phyloP scores from a whole-genome alignment of 306 rosid species.

The Abrus pulchellus region DNA sequence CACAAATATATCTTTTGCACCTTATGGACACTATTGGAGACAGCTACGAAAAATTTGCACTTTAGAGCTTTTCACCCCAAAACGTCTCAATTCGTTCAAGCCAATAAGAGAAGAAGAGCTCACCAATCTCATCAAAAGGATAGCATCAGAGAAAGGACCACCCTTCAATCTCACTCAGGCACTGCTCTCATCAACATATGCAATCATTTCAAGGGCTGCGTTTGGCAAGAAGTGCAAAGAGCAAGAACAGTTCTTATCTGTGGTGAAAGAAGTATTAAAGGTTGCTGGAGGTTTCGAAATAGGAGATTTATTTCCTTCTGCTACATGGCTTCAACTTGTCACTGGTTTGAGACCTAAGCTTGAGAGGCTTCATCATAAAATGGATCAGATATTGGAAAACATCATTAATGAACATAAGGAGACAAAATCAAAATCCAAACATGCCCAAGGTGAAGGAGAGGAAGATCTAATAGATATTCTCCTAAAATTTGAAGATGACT shows the following conservation, averaged over 20 bases:
- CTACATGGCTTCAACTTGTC: slow-evolving; percentile 42
- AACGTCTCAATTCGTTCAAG: slow-evolving; percentile 41
- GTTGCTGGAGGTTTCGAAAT: slow-evolving; percentile 43
- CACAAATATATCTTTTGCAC: slow-evolving; percentile 25
- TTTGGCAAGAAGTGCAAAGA: slow-evolving; percentile 45
- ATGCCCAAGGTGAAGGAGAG: slow-evolving; percentile 3
- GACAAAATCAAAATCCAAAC: not conserved
- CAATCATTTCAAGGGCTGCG: slow-evolving; percentile 28
- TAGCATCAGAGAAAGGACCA: slow-evolving; percentile 33
- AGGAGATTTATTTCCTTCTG: slow-evolving; percentile 55
- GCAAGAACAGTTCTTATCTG: slow-evolving; percentile 23
- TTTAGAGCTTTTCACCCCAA: slow-evolving; percentile 46
- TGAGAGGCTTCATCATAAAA: slow-evolving; percentile 33
- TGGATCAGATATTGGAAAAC: slow-evolving; percentile 36
- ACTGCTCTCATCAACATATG: not conserved
- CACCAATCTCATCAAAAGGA: slow-evolving; percentile 3
- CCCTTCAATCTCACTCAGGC: slow-evolving; percentile 45
- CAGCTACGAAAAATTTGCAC: slow-evolving; percentile 42
- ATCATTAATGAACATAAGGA: slow-evolving; percentile 42
- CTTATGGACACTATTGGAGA: slow-evolving; percentile 53
- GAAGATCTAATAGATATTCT: slow-evolving; percentile 47
- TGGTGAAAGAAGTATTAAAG: not conserved
- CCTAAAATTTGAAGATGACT: slow-evolving; percentile 15
- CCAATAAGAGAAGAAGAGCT: slow-evolving; percentile 52
- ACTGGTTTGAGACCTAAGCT: slow-evolving; percentile 46